Base-by-base conservation (phyloP, 106 monocot species). In the Agapanthus africanus region DNA sequence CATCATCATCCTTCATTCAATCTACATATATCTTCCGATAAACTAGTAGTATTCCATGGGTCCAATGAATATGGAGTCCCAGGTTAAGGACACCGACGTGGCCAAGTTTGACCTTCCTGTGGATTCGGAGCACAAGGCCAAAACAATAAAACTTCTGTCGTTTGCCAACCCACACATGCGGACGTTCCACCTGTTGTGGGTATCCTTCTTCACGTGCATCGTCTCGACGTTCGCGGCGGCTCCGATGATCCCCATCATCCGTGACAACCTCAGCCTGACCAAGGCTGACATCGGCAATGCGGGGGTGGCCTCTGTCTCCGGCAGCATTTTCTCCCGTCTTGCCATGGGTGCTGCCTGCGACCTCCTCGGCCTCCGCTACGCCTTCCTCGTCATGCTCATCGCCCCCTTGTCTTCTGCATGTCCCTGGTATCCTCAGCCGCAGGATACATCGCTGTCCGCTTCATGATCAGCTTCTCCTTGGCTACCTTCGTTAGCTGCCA, bases 221-320 rank as follows among this genome's bases (percentile, higher is more conserved):
- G 80, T 80, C 21, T 78, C 78, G 57, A 78, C 74, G 59, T 78
- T 78, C 71, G 83, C 83, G 16, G 83, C 79, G 1, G 67, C 83
- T 11, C 83, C 82, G 2, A 62, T 82, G 65, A 72, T 95, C 40
- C 95, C 95, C 19, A 16, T 95, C 74, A 95, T 95, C 79, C 91
- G 95, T 56, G 95, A 95, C 81, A 95, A 91, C 71, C 95, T 91
- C 70, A 67, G 67, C 63, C 83, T 95, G 40, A 64, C 77, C 40
- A 63, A 63, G 28, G 59, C 67, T 22, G 81, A 81, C 54, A 73
- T 81, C 31, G 81, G 81, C 39, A 77, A 77, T 47, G 81, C 81
- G 22, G 81, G 79, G 0, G 59, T 74, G 9, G 79, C 79, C 30
- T 79, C 74, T 39, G 74, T 79, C 59, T 74, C 74, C 41, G 77